A percentile compares a stretch with the other conserved stretches of the same genome.
phyloP scores from a whole-genome alignment of 2,329 filamentous ascomycete species.

The Beauveria varroae region DNA sequence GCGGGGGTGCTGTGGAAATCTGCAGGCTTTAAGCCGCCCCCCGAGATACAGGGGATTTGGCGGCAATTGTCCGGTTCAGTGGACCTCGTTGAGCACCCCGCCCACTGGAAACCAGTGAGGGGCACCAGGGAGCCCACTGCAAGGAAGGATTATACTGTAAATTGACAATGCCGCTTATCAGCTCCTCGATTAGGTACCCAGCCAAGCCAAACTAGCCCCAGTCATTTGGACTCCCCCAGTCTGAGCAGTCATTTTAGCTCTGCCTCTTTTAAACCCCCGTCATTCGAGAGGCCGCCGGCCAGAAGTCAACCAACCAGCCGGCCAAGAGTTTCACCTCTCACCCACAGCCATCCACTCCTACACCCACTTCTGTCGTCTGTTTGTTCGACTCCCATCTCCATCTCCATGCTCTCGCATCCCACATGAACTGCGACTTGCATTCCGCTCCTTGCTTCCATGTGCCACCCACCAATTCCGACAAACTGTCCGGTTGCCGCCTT shows the following conservation, averaged over 20 bases:
- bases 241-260: too few relatives aligned
- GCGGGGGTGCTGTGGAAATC: neutral
- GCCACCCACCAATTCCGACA: neutral
- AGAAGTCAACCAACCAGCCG: neutral
- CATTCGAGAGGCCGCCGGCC: conserved; percentile 5
- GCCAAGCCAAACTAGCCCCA: too few relatives aligned
- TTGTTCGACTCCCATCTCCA: neutral
- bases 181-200: neutral
- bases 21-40: neutral
- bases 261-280: neutral
- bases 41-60: neutral
- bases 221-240: too few relatives aligned
- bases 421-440: neutral
- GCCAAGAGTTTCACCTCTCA: neutral
- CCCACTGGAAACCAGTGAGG: too few relatives aligned
- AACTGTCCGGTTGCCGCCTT: too few relatives aligned
- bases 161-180: neutral
- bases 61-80: neutral
- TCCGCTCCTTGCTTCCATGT: neutral
- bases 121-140: too few relatives aligned
- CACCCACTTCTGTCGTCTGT: neutral
- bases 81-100: too few relatives aligned
- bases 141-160: too few relatives aligned
- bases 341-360: neutral
- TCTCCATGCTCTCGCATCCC: neutral